Conservation (phyloP, 768 basidiomycete genomes). For the Chlorophyllum brunneum region DNA sequence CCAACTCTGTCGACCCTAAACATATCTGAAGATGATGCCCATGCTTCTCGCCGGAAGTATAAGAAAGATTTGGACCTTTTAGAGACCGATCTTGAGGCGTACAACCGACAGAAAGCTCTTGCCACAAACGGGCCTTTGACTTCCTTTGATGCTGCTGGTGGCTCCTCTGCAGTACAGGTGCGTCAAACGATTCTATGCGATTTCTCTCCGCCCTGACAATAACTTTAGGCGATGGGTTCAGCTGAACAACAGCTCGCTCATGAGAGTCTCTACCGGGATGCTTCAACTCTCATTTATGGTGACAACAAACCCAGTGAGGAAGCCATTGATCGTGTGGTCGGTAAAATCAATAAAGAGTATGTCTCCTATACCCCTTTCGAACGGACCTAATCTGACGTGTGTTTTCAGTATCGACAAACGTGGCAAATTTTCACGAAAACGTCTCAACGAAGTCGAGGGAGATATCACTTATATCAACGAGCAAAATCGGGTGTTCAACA, state of each 20-base stretch:
- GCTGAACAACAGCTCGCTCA: conserved; percentile 61
- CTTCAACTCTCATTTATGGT: conserved; percentile 88
- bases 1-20: neutral
- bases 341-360: conserved; percentile 91
- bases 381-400: neutral
- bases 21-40: conserved; percentile 67
- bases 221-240: neutral
- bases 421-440: conserved; percentile 85
- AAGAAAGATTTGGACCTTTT: conserved; percentile 88
- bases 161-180: conserved; percentile 32
- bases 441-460: conserved; percentile 86
- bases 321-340: conserved; percentile 87
- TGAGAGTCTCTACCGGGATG: conserved; percentile 89
- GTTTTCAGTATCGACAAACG: conserved; percentile 78
- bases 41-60: conserved; percentile 85
- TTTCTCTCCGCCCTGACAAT: conserved; percentile 27
- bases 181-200: conserved; percentile 10
- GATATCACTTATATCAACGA: conserved; percentile 99
- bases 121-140: conserved; percentile 78
- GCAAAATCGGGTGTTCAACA: conserved; percentile 96
- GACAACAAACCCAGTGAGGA: conserved; percentile 96
- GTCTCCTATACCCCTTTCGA: conserved; percentile 28
- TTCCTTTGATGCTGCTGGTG: conserved; percentile 48
- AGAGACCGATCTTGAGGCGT: conserved; percentile 83
- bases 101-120: conserved; percentile 87